phyloP scores from a whole-genome alignment of 1,284 basidiomycete species.

The Heterobasidion occidentale region DNA sequence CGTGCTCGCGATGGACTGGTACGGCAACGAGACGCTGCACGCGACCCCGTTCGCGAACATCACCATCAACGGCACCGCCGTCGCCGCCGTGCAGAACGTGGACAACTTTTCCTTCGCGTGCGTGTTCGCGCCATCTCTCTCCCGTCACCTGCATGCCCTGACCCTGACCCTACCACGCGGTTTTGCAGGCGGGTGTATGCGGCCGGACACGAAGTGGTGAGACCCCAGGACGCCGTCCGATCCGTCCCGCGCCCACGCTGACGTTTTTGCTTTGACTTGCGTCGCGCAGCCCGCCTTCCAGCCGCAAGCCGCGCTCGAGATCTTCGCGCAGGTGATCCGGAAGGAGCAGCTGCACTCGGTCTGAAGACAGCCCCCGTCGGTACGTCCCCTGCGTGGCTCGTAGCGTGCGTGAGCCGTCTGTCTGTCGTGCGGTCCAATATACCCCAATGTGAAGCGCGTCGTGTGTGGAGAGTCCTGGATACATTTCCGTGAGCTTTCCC shows the following conservation, averaged over 20 bases:
- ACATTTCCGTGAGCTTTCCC: too few relatives aligned
- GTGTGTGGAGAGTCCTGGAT: too few relatives aligned
- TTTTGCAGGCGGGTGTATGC: not conserved
- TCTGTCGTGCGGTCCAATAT: too few relatives aligned
- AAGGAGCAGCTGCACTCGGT: not conserved
- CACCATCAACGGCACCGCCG: not conserved
- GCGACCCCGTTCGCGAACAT: not conserved
- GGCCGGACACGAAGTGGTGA: constrained; percentile 1
- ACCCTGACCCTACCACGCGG: too few relatives aligned
- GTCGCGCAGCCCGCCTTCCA: not conserved
- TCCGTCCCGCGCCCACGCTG: not conserved
- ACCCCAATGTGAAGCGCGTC: too few relatives aligned
- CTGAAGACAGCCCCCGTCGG: not conserved
- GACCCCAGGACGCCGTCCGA: not conserved
- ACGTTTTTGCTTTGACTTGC: not conserved
- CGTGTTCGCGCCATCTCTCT: not conserved
- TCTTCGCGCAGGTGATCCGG: not conserved
- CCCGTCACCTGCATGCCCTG: not conserved
- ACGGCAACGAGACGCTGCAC: not conserved
- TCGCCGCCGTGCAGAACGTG: constrained; percentile 1
- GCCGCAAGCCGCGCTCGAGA: not conserved
- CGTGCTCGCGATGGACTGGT: constrained; percentile 1
- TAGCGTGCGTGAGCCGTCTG: too few relatives aligned
- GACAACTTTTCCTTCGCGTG: not conserved
- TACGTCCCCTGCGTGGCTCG: too few relatives aligned